Evolutionary conservation across 2,329 filamentous ascomycete genomes (phyloP).

Genomic region (Simplicillium sp.): DNA sequence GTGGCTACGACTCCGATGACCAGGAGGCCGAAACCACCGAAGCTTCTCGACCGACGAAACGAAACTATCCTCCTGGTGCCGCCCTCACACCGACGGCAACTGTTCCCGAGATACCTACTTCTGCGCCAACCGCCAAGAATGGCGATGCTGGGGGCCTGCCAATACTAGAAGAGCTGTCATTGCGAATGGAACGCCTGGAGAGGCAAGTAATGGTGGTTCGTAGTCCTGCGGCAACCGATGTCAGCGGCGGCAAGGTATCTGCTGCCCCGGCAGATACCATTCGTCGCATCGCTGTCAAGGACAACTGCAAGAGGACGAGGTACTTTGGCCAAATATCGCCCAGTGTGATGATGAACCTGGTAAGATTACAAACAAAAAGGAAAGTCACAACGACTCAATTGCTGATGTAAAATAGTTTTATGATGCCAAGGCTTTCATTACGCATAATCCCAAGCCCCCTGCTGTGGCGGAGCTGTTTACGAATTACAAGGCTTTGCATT

Average conservation of each 20-base stretch:
- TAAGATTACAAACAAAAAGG: slow-evolving; percentile 18
- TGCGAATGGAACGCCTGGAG: slow-evolving; percentile 45
- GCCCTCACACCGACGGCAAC: slow-evolving; percentile 7
- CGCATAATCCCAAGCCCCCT: slow-evolving; percentile 27
- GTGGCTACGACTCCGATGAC: slow-evolving; percentile 36
- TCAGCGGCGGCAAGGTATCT: slow-evolving; percentile 19
- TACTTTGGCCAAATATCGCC: slow-evolving; percentile 45
- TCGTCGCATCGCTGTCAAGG: slow-evolving; percentile 39
- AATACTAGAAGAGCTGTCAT: slow-evolving; percentile 36
- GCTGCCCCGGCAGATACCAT: slow-evolving; percentile 34
- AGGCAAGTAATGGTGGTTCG: slow-evolving; percentile 32
- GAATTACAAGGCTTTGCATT: slow-evolving; percentile 37
- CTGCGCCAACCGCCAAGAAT: slow-evolving; percentile 16
- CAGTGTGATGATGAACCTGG: slow-evolving; percentile 43
- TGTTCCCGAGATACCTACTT: slow-evolving; percentile 2
- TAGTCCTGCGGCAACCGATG: slow-evolving; percentile 27
- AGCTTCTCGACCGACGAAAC: slow-evolving; percentile 25
- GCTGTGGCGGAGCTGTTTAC: slow-evolving; percentile 32
- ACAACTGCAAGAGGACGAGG: slow-evolving; percentile 34
- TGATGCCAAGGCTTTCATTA: slow-evolving; percentile 42
- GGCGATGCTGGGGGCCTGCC: slow-evolving; percentile 21
- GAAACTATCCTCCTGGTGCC: slow-evolving; percentile 21
- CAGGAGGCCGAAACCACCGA: slow-evolving; percentile 30
- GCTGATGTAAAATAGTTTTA: slow-evolving; percentile 32
- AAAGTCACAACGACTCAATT: background rate